Evolutionary conservation across 306 rosid species (phyloP), one percentile per base, ranked within the genome.

Genomic region (Rubus parviflorus): DNA sequence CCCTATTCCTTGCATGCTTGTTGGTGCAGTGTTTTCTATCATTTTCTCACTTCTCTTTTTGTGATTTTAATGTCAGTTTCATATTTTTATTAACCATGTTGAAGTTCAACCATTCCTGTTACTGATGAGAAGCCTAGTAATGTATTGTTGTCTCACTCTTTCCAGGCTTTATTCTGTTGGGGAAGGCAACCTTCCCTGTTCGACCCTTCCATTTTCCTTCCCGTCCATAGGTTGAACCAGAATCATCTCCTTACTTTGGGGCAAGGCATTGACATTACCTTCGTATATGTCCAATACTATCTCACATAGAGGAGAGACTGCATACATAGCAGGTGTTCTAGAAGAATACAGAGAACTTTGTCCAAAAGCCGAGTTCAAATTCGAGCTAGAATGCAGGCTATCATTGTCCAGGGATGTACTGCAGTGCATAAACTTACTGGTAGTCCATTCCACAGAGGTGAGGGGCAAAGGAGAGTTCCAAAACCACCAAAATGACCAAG

Each of bases 81-180:
- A 65, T 16, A 6, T 7, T 7, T 3, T 8, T 15, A 25, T 64
- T 7, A 40, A 7, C 3, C 70, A n/a, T 41, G 0, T 48, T 48
- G 53, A 48, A 48, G 53, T 48, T 48, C 53, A 48, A 3, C 14
- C 35, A 30, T 30, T 30, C 35, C 23, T 65, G 46, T 65, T 8
- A 3, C 12, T 35, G 45, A 35, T 37, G 35, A 25, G 65, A 25
- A 57, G 6, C 30, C 19, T 30, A 38, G 4, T 38, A 35, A 35
- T 35, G 68, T 35, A 58, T 22, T 5, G 35, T 30, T 20, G 45
- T 63, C 23, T 37, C 25, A 23, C 3, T 15, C 9, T 15, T 64
- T 64, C 69, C 69, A 38, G 47, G 70, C 48, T 65, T 65, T 3
- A 17, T 38, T 38, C 23, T 64, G 47, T 64, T 64, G 69, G 68